A percentile compares a stretch with the other conserved stretches of the same genome.
These are phyloP conservation scores for Hirsutella minnesotensis DNA, from an alignment of 2,329 filamentous ascomycete species.

Conservation along the genomic window DNA sequence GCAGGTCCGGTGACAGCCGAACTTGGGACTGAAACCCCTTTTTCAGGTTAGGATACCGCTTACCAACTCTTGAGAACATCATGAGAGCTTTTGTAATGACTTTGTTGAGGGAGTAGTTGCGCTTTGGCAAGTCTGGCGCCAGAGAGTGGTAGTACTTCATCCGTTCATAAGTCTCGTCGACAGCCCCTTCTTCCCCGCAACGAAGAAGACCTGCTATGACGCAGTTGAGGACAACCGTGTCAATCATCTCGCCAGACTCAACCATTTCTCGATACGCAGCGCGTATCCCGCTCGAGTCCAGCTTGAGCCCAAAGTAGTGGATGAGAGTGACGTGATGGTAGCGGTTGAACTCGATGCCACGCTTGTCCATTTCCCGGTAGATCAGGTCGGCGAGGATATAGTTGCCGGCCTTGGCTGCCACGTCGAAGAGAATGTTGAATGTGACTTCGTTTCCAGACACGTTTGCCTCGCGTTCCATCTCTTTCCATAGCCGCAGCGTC, in stretches of 20 bases:
- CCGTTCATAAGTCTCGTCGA: conserved; percentile 67
- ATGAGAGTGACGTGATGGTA: conserved; percentile 76
- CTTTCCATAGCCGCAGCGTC: conserved; percentile 68
- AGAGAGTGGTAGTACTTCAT: conserved; percentile 58
- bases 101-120: conserved; percentile 33
- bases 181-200: conserved; percentile 63
- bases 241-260: conserved; percentile 75
- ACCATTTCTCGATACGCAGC: conserved; percentile 74
- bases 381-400: conserved; percentile 76
- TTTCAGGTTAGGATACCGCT: conserved; percentile 42
- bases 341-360: conserved; percentile 59
- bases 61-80: conserved; percentile 44
- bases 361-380: conserved; percentile 64
- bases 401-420: conserved; percentile 76
- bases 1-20: conserved; percentile 59
- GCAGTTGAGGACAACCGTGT: conserved; percentile 76
- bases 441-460: conserved; percentile 63
- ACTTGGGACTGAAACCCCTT: conserved; percentile 46
- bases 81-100: conserved; percentile 43
- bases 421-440: conserved; percentile 86
- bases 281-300: conserved; percentile 63
- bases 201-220: conserved; percentile 69
- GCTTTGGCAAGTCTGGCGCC: conserved; percentile 25
- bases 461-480: conserved; percentile 70
- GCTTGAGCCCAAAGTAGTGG: conserved; percentile 66